Evolutionary conservation across 2,329 filamentous ascomycete species (phyloP), one percentile per base, ranked within the genome.

Genomic region (Sporothrix sp.): DNA sequence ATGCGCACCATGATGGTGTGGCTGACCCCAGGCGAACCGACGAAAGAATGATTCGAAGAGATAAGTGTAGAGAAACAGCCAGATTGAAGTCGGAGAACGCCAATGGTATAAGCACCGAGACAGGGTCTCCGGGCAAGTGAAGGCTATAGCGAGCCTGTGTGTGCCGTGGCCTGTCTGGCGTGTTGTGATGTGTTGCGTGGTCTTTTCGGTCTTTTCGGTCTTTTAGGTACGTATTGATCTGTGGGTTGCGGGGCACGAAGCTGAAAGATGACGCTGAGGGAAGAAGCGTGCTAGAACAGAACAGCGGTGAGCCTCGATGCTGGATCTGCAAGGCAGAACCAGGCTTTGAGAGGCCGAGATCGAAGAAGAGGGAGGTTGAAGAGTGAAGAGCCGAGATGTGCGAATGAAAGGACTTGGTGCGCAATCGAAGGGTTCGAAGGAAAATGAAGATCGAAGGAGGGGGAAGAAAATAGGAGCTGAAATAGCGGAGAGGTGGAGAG

Each of bases 1-100:
- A 79, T 78, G 63, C 75, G 74, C 57, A 77, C 73, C 76, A 79
- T 79, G 62, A 57, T 63, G 62, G 11, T 7, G 30, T 10, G 37
- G 11, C 16, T 13, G n/a, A n/a, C n/a, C n/a, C n/a, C n/a, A n/a
- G n/a, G n/a, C n/a, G n/a, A n/a, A n/a, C n/a, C n/a, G n/a, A n/a
- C n/a, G n/a, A n/a, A n/a, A n/a, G n/a, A n/a, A n/a, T n/a, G n/a
- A n/a, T n/a, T n/a, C n/a, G n/a, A n/a, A n/a, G n/a, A n/a, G n/a
- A n/a, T n/a, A 16, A 8, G 16, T 21, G 11, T 11, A n/a, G 20
- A 18, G n/a, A 30, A 14, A 38, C 8, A 20, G 13, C n/a, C 27
- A 42, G 25, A 42, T 16, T 39, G 18, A 38, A 20, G 36, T 20
- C 14, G n/a, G n/a, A 30, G 11, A 32, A 44, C 7, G 28, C 42